A percentile compares a stretch with the other conserved stretches of the same genome.
phyloP scores from a whole-genome alignment of 2,329 filamentous ascomycete species.

The Cordyceps javanica region DNA sequence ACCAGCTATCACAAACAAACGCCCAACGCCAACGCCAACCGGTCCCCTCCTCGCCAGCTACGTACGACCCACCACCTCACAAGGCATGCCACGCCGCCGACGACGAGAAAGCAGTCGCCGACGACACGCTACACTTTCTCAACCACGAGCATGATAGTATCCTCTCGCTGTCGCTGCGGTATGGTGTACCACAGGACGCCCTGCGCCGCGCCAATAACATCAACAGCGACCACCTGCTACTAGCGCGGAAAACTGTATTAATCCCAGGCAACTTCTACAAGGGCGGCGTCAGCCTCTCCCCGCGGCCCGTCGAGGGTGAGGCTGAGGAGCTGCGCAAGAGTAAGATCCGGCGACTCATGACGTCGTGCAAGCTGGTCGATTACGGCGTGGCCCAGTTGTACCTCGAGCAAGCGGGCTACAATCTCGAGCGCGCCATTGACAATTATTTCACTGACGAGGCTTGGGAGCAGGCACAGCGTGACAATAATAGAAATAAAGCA shows the following conservation, averaged over 20 bases:
- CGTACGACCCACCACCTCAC: background rate
- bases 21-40: background rate
- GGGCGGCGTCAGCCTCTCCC: slow-evolving; percentile 60
- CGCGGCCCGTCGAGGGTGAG: slow-evolving; percentile 65
- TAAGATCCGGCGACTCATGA: slow-evolving; percentile 72
- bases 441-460: slow-evolving; percentile 64
- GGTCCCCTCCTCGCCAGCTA: background rate
- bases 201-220: slow-evolving; percentile 64
- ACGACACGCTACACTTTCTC: slow-evolving; percentile 70
- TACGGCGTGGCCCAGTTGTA: slow-evolving; percentile 72
- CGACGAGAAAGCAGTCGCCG: slow-evolving; percentile 31
- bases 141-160: slow-evolving; percentile 63
- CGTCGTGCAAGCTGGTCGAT: slow-evolving; percentile 68
- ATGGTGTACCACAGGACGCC: slow-evolving; percentile 57
- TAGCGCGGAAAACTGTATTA: slow-evolving; percentile 61
- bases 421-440: slow-evolving; percentile 58
- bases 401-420: slow-evolving; percentile 61
- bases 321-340: slow-evolving; percentile 66
- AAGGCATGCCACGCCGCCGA: background rate
- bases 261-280: slow-evolving; percentile 68
- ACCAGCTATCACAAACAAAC: slow-evolving; percentile 32
- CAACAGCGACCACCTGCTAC: slow-evolving; percentile 63
- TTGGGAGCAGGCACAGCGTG: slow-evolving; percentile 68
- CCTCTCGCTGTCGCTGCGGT: slow-evolving; percentile 62
- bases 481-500: slow-evolving; percentile 18